phyloP scores from a whole-genome alignment of 441 rosid genomes.

The Francoa sonchifolia region DNA sequence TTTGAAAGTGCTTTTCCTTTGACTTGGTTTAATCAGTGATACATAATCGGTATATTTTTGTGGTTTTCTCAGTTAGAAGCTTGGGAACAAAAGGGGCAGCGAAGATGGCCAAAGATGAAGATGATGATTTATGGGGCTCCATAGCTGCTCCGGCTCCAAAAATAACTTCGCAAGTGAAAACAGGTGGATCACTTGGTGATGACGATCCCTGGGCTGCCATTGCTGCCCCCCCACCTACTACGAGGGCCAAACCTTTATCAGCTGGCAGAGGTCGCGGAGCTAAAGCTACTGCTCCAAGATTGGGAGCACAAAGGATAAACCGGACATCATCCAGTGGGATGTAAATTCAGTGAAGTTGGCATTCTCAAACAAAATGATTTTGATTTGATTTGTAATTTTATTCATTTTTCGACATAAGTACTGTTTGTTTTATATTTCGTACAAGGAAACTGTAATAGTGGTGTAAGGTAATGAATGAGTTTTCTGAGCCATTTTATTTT shows the following conservation, averaged over 20 bases:
- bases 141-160: constrained; percentile 82
- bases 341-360: constrained; percentile 14
- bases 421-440: too few relatives aligned
- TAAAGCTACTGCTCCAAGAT: constrained; percentile 54
- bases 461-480: too few relatives aligned
- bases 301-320: constrained; percentile 89
- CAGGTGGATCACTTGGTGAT: constrained; percentile 36
- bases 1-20: too few relatives aligned
- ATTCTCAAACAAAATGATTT: too few relatives aligned
- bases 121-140: constrained; percentile 94
- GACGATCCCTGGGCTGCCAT: constrained; percentile 95
- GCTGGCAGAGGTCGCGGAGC: constrained; percentile 68
- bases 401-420: too few relatives aligned
- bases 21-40: too few relatives aligned
- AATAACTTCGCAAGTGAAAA: constrained; percentile 47
- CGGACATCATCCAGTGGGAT: constrained; percentile 65
- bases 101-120: constrained; percentile 44
- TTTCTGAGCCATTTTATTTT: too few relatives aligned
- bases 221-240: constrained; percentile 90
- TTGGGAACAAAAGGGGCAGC: constrained; percentile 36
- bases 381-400: too few relatives aligned
- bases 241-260: constrained; percentile 65
- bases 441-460: too few relatives aligned
- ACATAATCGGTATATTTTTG: background rate
- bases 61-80: constrained; percentile 32